These are phyloP conservation scores for Meira miltonrushii DNA, from an alignment of 1,284 basidiomycete genomes.

Conservation along the genomic window DNA sequence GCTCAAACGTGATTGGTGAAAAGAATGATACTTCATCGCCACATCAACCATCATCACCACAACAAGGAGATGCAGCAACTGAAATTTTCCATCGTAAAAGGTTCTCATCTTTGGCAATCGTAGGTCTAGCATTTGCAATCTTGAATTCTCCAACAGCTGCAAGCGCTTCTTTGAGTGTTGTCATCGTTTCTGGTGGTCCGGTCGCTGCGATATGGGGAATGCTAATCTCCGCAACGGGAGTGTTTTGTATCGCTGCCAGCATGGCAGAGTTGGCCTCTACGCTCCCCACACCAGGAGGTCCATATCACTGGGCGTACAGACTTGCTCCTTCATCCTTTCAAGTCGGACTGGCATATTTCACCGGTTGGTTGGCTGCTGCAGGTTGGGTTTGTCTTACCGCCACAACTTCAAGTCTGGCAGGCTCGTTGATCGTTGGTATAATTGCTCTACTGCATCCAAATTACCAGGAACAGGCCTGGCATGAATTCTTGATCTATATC, in stretches of 20 bases:
- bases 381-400: slow-evolving; percentile 54
- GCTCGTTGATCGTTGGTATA: slow-evolving; percentile 52
- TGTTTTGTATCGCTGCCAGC: slow-evolving; percentile 48
- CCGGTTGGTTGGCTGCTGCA: slow-evolving; percentile 37
- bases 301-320: slow-evolving; percentile 53
- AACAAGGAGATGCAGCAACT: not conserved
- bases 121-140: slow-evolving; percentile 21
- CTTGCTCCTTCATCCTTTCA: slow-evolving; percentile 44
- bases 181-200: slow-evolving; percentile 51
- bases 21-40: too few relatives aligned
- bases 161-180: slow-evolving; percentile 37
- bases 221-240: slow-evolving; percentile 48
- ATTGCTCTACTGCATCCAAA: slow-evolving; percentile 51
- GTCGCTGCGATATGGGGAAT: slow-evolving; percentile 54
- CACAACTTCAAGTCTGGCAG: slow-evolving; percentile 33
- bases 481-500: slow-evolving; percentile 40
- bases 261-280: slow-evolving; percentile 51
- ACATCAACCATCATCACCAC: too few relatives aligned
- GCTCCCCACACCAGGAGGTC: slow-evolving; percentile 50
- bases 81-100: slow-evolving; percentile 7
- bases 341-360: slow-evolving; percentile 39
- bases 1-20: too few relatives aligned
- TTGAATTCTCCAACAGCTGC: slow-evolving; percentile 49
- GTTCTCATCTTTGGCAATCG: slow-evolving; percentile 16
- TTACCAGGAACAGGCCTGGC: slow-evolving; percentile 44